These are phyloP conservation scores for Corylus avellana DNA, from an alignment of 306 rosid species.

Conservation along the genomic window DNA sequence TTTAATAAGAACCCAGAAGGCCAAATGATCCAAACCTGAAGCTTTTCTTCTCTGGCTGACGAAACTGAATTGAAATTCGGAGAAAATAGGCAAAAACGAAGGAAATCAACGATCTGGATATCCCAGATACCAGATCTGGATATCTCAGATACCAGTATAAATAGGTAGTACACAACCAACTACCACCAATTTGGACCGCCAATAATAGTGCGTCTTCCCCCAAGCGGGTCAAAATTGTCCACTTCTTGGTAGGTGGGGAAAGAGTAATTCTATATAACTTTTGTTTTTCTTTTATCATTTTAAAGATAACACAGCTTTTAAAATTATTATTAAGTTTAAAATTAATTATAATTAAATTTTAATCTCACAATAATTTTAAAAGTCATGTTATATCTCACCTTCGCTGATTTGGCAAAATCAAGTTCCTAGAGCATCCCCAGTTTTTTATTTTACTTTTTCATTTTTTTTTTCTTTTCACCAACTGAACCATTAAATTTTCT, in stretches of 20 bases:
- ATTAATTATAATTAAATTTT: no score
- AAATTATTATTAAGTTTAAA: no score
- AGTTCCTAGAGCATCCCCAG: not conserved
- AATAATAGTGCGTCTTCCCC: not conserved
- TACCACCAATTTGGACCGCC: conserved; percentile 6
- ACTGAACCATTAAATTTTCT: no score
- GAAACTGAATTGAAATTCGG: conserved; percentile 9
- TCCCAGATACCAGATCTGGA: conserved; percentile 12
- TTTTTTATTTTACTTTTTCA: no score
- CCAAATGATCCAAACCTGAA: conserved; percentile 44
- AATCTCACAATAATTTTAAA: no score
- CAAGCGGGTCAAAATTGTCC: not conserved
- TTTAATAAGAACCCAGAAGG: conserved; percentile 18
- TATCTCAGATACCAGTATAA: not conserved
- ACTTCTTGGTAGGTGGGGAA: not conserved
- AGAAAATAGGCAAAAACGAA: conserved; percentile 3
- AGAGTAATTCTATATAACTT: no score
- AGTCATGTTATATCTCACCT: no score
- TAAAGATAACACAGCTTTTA: no score
- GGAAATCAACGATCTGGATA: conserved; percentile 33
- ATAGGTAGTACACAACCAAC: conserved; percentile 19
- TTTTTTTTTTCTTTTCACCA: not conserved
- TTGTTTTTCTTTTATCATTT: no score
- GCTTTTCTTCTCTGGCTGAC: not conserved
- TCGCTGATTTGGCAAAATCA: not conserved